A percentile compares a stretch with the other conserved stretches of the same genome.
Conservation (phyloP, 2,329 filamentous ascomycete species). For the Diplodia mutila region DNA sequence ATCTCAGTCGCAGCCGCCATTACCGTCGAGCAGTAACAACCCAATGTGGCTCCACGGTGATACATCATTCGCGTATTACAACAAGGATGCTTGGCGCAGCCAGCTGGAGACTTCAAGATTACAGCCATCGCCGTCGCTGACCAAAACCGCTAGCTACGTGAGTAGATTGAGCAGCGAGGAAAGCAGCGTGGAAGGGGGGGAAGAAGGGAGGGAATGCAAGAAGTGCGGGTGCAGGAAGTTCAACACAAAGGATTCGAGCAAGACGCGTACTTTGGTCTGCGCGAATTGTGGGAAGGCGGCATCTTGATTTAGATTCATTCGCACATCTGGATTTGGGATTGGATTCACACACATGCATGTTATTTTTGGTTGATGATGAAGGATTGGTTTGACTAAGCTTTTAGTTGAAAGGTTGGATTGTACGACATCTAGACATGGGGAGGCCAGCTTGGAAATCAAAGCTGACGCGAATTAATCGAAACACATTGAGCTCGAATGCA, state of each 20-base stretch:
- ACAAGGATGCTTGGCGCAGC: conserved; percentile 40
- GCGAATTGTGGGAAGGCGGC: conserved; percentile 51
- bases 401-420: conserved; percentile 7
- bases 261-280: conserved; percentile 64
- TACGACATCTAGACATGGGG: not conserved
- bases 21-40: conserved; percentile 33
- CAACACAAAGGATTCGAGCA: conserved; percentile 59
- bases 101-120: conserved; percentile 14
- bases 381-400: not conserved
- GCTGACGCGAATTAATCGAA: not conserved
- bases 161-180: conserved; percentile 64
- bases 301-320: conserved; percentile 15
- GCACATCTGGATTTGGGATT: not conserved
- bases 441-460: not conserved
- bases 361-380: not conserved
- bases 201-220: conserved; percentile 57
- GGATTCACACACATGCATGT: not conserved
- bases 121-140: conserved; percentile 33
- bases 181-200: conserved; percentile 53
- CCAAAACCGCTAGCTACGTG: conserved; percentile 49
- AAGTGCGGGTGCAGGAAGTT: conserved; percentile 65
- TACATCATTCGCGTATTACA: conserved; percentile 60
- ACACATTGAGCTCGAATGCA: not conserved
- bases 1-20: conserved; percentile 9
- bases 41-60: conserved; percentile 56